Conservation (phyloP, 2,329 filamentous ascomycete genomes). For the Claviceps sp. region DNA sequence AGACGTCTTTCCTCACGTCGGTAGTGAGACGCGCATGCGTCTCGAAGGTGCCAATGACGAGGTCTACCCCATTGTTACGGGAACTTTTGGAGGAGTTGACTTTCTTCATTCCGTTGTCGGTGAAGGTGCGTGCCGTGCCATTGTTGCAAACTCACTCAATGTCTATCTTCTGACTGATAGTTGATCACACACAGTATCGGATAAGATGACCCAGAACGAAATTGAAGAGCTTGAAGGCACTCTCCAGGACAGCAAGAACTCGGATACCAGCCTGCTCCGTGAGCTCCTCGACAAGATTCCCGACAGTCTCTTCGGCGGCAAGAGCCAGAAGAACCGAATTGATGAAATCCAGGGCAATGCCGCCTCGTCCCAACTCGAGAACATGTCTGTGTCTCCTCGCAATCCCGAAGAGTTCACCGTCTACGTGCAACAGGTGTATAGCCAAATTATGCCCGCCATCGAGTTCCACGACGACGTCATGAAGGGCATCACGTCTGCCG, state of each 20-base stretch:
- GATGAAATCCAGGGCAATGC: conserved; percentile 71
- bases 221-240: conserved; percentile 80
- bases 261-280: conserved; percentile 62
- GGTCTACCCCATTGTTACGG: conserved; percentile 76
- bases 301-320: conserved; percentile 62
- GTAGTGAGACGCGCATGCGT: conserved; percentile 55
- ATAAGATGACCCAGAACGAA: conserved; percentile 85
- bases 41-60: conserved; percentile 50
- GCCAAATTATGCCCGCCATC: conserved; percentile 78
- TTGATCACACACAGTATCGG: conserved; percentile 45
- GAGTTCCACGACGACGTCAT: conserved; percentile 85
- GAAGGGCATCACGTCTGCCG: conserved; percentile 61
- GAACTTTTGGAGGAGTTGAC: conserved; percentile 89
- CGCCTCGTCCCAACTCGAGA: conserved; percentile 59
- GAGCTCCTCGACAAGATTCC: conserved; percentile 74
- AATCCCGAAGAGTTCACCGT: conserved; percentile 72
- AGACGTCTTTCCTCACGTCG: conserved; percentile 78
- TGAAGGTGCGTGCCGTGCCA: conserved; percentile 31
- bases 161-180: neutral
- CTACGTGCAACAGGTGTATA: conserved; percentile 61
- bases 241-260: conserved; percentile 49
- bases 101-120: conserved; percentile 79
- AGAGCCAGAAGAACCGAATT: conserved; percentile 61
- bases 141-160: neutral
- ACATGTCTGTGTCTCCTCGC: conserved; percentile 59